These are phyloP conservation scores for Cryptosporidium baileyi DNA, from an alignment of 169 alveolate species.

Conservation along the genomic window DNA sequence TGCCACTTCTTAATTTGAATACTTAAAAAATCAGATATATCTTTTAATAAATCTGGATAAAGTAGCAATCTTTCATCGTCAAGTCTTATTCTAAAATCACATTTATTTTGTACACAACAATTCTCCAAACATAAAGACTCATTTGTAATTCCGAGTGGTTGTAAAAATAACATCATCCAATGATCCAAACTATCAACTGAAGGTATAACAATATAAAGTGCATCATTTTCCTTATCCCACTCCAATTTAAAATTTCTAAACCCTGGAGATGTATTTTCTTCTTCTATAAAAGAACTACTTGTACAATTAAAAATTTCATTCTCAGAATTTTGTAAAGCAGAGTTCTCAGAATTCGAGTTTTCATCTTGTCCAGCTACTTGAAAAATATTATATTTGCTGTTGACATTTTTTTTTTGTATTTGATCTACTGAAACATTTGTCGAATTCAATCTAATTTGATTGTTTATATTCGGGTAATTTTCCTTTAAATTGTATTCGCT, in stretches of 20 bases:
- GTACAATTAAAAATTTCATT: not conserved
- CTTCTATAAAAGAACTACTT: not conserved
- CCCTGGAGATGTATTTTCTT: not conserved
- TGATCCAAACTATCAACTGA: constrained; percentile 68
- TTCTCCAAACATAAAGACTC: constrained; percentile 23
- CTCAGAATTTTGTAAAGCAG: not conserved
- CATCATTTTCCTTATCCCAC: constrained; percentile 46
- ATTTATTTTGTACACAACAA: constrained; percentile 22
- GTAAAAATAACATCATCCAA: constrained; percentile 66
- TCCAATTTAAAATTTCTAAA: constrained; percentile 51
- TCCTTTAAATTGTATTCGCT: not conserved
- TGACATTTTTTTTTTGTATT: not conserved
- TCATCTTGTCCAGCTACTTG: too few relatives aligned
- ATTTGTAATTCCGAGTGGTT: constrained; percentile 58
- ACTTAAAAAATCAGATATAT: constrained; percentile 32
- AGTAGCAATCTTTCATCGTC: constrained; percentile 62
- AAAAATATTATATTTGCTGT: not conserved
- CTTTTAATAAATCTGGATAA: constrained; percentile 57
- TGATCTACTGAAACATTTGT: not conserved
- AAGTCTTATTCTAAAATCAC: constrained; percentile 49
- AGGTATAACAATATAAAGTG: constrained; percentile 38
- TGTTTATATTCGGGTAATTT: not conserved
- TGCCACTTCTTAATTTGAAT: constrained; percentile 12
- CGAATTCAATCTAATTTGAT: not conserved
- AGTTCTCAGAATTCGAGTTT: not conserved